Conservation (phyloP, 2,329 filamentous ascomycete genomes). For the Knoxdaviesia capensis region DNA sequence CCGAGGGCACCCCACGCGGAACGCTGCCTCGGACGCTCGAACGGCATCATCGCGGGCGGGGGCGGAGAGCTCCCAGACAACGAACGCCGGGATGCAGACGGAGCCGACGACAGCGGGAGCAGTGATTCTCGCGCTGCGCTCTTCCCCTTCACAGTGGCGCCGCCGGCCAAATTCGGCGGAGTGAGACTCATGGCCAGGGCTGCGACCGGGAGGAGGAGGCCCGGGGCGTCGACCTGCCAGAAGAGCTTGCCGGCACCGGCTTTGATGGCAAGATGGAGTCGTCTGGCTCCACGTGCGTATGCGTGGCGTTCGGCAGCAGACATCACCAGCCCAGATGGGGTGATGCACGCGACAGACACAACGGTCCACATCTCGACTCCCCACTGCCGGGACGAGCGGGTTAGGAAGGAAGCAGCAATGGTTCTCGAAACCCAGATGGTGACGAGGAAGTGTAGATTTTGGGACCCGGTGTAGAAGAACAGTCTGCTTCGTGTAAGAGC, state of each 20-base stretch:
- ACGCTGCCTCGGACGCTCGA: constrained; percentile 39
- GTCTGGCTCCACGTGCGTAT: no score
- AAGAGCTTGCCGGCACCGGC: constrained; percentile 19
- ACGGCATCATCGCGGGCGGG: constrained; percentile 37
- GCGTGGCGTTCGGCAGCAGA: constrained; percentile 20
- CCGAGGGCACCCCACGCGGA: constrained; percentile 42
- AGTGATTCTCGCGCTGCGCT: constrained; percentile 16
- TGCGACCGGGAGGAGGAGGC: constrained; percentile 23
- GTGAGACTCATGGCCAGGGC: constrained; percentile 24
- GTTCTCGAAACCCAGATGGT: constrained; percentile 46
- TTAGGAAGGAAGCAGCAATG: constrained; percentile 27
- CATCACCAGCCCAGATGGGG: not conserved
- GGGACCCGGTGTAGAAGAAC: constrained; percentile 46
- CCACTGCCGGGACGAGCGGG: constrained; percentile 34
- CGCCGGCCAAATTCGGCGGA: constrained; percentile 24
- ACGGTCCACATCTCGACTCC: constrained; percentile 45
- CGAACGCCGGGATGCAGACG: constrained; percentile 27
- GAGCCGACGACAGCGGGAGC: constrained; percentile 24
- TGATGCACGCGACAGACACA: constrained; percentile 33
- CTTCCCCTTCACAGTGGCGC: constrained; percentile 18
- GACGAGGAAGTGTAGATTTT: constrained; percentile 37
- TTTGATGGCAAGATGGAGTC: constrained; percentile 12
- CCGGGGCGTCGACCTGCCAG: constrained; percentile 24
- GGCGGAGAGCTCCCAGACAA: constrained; percentile 25
- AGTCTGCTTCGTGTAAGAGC: constrained; percentile 41